Base-by-base conservation (phyloP, 768 basidiomycete species). In the Hygrocybe coccinea region DNA sequence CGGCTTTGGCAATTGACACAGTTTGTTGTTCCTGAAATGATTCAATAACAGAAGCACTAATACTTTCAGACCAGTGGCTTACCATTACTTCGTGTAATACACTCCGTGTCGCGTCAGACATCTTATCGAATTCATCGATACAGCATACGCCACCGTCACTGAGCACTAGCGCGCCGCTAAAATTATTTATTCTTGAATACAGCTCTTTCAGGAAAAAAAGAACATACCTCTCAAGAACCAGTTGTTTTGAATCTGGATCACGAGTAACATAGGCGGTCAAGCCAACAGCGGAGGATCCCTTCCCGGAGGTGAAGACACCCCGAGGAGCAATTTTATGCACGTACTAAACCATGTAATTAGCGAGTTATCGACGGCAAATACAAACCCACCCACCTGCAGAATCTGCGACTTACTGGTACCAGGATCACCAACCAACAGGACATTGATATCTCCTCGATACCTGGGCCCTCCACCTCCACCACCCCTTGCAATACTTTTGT, bases 51-150 rank as follows among this genome's bases (percentile, higher is more conserved):
- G 53, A 22, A 7, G 17, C 21, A 24, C 29, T 29, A 21, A 46
- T n/a, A n/a, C 8, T 22, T 35, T 33, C 36, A 10, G 43, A 14
- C 21, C 35, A 24, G 21, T 1, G 19, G 21, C 57, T 51, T 60
- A 91, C 91, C 95, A 98, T 98, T 14, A 97, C 95, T 83, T 98
- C 95, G 71, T 99, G 97, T 44, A 99, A 82, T 8, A 98, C 95
- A 67, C 97, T 97, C 46, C 97, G 86, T 43, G 97, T 98, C 4
- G 91, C 84, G 58, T 97, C 88, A 35, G 95, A 94, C 97, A 99
- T 99, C 71, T 99, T 99, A 74, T 99, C 97, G 63, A 99, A 98
- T 71, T 98, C 95, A 62, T 98, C 95, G 61, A 98, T 98, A 67
- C 95, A 98, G 68, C 94, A 97, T 4, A 97, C 93, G 68, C 95